phyloP scores from a whole-genome alignment of 2,329 filamentous ascomycete species.

The Salinomyces thailandicus region DNA sequence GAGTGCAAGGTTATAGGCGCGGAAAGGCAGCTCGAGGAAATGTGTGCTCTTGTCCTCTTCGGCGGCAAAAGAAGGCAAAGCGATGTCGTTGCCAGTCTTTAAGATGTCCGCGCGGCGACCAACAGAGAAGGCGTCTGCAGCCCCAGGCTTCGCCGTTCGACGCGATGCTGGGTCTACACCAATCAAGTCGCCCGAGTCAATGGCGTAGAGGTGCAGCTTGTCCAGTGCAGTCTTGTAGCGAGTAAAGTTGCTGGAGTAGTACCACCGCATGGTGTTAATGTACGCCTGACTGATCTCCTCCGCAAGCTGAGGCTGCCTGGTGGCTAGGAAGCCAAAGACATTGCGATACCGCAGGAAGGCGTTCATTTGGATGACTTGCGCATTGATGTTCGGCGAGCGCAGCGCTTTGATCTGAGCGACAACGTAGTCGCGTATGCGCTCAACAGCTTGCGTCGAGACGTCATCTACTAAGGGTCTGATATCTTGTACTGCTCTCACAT shows the following conservation, averaged over 20 bases:
- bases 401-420: slow-evolving; percentile 91
- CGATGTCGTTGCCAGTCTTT: slow-evolving; percentile 59
- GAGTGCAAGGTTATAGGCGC: slow-evolving; percentile 87
- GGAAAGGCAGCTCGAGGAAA: slow-evolving; percentile 82
- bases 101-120: slow-evolving; percentile 78
- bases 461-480: slow-evolving; percentile 76
- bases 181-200: slow-evolving; percentile 76
- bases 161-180: slow-evolving; percentile 50
- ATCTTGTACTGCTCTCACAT: slow-evolving; percentile 70
- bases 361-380: slow-evolving; percentile 91
- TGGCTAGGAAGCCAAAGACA: slow-evolving; percentile 72
- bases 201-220: slow-evolving; percentile 69
- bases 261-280: slow-evolving; percentile 98
- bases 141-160: slow-evolving; percentile 14
- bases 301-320: slow-evolving; percentile 70
- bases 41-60: slow-evolving; percentile 82
- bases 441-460: slow-evolving; percentile 77
- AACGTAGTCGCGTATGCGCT: slow-evolving; percentile 87
- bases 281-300: slow-evolving; percentile 89
- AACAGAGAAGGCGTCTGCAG: slow-evolving; percentile 77
- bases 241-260: slow-evolving; percentile 83
- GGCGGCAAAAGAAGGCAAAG: slow-evolving; percentile 76
- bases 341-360: slow-evolving; percentile 83
- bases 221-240: slow-evolving; percentile 76
- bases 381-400: slow-evolving; percentile 90